These are phyloP conservation scores for Cucumis hystrix DNA, from an alignment of 306 rosid species.

Conservation along the genomic window DNA sequence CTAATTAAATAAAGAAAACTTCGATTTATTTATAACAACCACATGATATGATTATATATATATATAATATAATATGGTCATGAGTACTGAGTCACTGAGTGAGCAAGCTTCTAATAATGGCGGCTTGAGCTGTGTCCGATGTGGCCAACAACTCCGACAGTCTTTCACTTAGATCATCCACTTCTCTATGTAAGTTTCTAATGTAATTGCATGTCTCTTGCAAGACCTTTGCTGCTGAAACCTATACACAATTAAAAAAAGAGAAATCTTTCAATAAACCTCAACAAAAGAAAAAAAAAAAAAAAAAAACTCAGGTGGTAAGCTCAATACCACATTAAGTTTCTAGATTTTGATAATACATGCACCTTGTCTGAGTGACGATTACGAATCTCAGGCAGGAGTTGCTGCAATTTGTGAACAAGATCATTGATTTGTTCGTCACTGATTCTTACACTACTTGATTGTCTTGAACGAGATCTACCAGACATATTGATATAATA, in stretches of 20 bases:
- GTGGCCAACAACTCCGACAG: slow-evolving; percentile 68
- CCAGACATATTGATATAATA: slow-evolving; percentile 26
- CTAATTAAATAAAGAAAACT: too few species aligned
- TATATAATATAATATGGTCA: too few species aligned
- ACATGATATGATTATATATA: too few species aligned
- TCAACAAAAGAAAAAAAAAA: too few species aligned
- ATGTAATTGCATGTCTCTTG: slow-evolving; percentile 89
- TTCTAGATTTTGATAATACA: too few species aligned
- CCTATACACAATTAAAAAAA: slow-evolving; percentile 16
- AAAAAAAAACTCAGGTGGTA: too few species aligned
- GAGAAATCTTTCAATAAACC: too few species aligned
- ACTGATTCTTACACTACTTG: slow-evolving; percentile 56
- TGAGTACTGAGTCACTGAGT: too few species aligned
- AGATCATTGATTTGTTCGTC: slow-evolving; percentile 94
- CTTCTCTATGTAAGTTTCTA: slow-evolving; percentile 70
- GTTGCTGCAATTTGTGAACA: slow-evolving; percentile 82
- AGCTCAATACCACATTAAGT: too few species aligned
- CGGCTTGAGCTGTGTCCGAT: slow-evolving; percentile 86
- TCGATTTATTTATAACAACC: too few species aligned
- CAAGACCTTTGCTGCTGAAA: slow-evolving; percentile 53
- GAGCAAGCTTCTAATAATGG: slow-evolving; percentile 68
- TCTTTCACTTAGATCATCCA: slow-evolving; percentile 78
- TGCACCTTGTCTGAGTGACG: slow-evolving; percentile 80
- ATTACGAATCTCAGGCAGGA: slow-evolving; percentile 66
- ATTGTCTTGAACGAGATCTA: slow-evolving; percentile 26